A percentile compares a stretch with the other conserved stretches of the same genome.
phyloP scores from a whole-genome alignment of 352 stramenopile genomes.

The Peronospora belbahrii region DNA sequence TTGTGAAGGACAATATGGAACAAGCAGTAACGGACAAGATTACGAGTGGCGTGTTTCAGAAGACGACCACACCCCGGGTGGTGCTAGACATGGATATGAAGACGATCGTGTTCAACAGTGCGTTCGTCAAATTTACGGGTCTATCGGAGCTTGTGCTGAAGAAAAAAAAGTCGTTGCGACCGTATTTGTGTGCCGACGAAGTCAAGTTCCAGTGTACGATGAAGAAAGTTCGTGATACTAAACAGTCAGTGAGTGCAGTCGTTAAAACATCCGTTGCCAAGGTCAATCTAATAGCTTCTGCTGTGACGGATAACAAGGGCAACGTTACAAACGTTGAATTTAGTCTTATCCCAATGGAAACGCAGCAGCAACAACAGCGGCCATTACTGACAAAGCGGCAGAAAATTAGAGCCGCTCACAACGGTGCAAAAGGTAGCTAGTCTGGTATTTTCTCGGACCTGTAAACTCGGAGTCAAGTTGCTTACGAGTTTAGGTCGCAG shows the following conservation, averaged over 20 bases:
- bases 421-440: slow-evolving; percentile 1
- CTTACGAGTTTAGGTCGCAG: background rate
- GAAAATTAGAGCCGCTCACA: background rate
- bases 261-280: slow-evolving; percentile 24
- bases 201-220: slow-evolving; percentile 39
- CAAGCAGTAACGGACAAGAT: slow-evolving; percentile 24
- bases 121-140: slow-evolving; percentile 47
- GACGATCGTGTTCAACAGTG: slow-evolving; percentile 47
- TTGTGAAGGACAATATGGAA: slow-evolving; percentile 10
- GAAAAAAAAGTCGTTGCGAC: slow-evolving; percentile 49
- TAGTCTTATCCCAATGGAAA: slow-evolving; percentile 40
- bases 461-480: background rate
- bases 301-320: slow-evolving; percentile 38
- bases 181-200: slow-evolving; percentile 43
- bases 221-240: slow-evolving; percentile 33
- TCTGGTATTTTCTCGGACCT: background rate
- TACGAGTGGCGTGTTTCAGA: slow-evolving; percentile 43
- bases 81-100: slow-evolving; percentile 53
- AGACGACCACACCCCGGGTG: slow-evolving; percentile 50
- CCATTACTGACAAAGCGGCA: background rate
- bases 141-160: slow-evolving; percentile 39
- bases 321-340: slow-evolving; percentile 59
- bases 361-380: background rate
- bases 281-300: slow-evolving; percentile 41
- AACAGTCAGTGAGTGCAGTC: slow-evolving; percentile 35